A percentile compares a stretch with the other conserved stretches of the same genome.
These are phyloP conservation scores for Xenosphaeropsis pyriputrescens DNA, from an alignment of 2,329 filamentous ascomycete genomes.

Conservation along the genomic window DNA sequence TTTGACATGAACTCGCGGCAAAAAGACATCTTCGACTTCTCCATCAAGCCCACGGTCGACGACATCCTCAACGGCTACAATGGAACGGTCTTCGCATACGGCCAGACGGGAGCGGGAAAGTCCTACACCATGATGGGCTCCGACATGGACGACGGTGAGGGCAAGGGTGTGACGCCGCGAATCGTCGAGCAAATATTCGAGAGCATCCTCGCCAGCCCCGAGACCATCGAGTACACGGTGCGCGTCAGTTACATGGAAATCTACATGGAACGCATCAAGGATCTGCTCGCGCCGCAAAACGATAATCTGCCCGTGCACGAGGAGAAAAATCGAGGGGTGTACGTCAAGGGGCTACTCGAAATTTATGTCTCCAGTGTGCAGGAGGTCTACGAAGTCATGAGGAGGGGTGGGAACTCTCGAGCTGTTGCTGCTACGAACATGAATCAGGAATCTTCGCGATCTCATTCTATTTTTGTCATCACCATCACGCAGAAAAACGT, in stretches of 20 bases:
- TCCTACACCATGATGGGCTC: constrained; percentile 98
- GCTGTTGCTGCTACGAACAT: constrained; percentile 97
- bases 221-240: constrained; percentile 96
- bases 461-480: constrained; percentile 95
- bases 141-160: constrained; percentile 79
- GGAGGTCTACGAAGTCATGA: constrained; percentile 94
- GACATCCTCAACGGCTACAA: constrained; percentile 99
- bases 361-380: constrained; percentile 92
- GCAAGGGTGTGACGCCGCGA: constrained; percentile 88
- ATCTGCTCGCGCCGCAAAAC: constrained; percentile 82
- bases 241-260: constrained; percentile 99
- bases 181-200: constrained; percentile 97
- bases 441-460: constrained; percentile 97
- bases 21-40: constrained; percentile 94
- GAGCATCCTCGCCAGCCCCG: constrained; percentile 81
- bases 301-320: constrained; percentile 97
- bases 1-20: constrained; percentile 91
- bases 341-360: constrained; percentile 88
- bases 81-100: constrained; percentile 96
- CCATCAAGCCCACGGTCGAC: constrained; percentile 88
- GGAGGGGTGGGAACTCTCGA: constrained; percentile 75
- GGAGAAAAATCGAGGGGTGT: constrained; percentile 89
- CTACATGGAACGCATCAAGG: constrained; percentile 97
- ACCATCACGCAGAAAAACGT: constrained; percentile 97
- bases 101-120: constrained; percentile 95